phyloP scores from a whole-genome alignment of 805 yeast species.

The Candida rishiriensis region DNA sequence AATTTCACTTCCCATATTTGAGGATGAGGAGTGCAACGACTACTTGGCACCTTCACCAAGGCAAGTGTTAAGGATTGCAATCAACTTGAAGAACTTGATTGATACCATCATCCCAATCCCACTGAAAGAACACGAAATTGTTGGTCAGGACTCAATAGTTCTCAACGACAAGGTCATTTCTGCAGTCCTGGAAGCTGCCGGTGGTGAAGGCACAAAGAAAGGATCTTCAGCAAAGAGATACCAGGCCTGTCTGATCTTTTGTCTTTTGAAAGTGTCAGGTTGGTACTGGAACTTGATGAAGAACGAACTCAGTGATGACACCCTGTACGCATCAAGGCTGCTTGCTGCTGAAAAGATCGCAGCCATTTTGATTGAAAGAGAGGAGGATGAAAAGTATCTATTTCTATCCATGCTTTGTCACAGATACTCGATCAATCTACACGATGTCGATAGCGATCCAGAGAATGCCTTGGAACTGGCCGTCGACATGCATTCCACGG shows the following conservation, averaged over 20 bases:
- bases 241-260: slow-evolving; percentile 63
- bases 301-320: slow-evolving; percentile 63
- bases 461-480: slow-evolving; percentile 80
- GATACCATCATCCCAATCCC: slow-evolving; percentile 69
- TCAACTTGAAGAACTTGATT: slow-evolving; percentile 67
- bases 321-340: slow-evolving; percentile 55
- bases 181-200: slow-evolving; percentile 70
- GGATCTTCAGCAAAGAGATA: slow-evolving; percentile 58
- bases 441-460: slow-evolving; percentile 59
- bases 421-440: slow-evolving; percentile 61
- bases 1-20: slow-evolving; percentile 20
- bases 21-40: slow-evolving; percentile 30
- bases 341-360: slow-evolving; percentile 74
- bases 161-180: slow-evolving; percentile 54
- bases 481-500: slow-evolving; percentile 76
- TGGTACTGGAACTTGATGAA: slow-evolving; percentile 68
- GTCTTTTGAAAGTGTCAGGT: slow-evolving; percentile 65
- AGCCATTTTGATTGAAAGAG: slow-evolving; percentile 60
- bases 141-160: slow-evolving; percentile 54
- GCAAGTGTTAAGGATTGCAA: slow-evolving; percentile 63
- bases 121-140: slow-evolving; percentile 45
- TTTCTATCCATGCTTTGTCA: slow-evolving; percentile 76
- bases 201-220: slow-evolving; percentile 64
- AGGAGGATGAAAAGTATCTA: slow-evolving; percentile 53
- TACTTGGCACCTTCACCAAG: slow-evolving; percentile 52